These are phyloP conservation scores for Entomortierella parvispora DNA, from an alignment of 192 early-diverging fungal genomes.

Conservation along the genomic window DNA sequence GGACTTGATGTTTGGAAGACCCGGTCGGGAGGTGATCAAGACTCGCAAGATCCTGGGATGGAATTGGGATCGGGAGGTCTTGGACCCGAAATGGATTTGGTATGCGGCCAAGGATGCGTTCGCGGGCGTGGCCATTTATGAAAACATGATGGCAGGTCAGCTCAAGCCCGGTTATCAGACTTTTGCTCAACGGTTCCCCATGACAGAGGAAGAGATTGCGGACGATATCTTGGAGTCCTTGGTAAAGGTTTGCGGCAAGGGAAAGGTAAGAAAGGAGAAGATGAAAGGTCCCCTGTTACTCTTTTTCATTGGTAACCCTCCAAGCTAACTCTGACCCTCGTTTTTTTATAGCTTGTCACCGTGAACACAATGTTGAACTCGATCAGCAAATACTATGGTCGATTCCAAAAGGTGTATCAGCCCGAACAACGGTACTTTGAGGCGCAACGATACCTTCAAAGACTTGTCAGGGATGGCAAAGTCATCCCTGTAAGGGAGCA, in stretches of 20 bases:
- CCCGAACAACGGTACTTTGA: conserved; percentile 11
- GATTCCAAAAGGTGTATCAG: conserved; percentile 32
- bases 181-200: conserved; percentile 17
- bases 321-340: background rate
- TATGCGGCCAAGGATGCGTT: conserved; percentile 56
- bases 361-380: background rate
- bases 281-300: background rate
- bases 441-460: background rate
- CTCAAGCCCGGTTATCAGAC: conserved; percentile 6
- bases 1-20: conserved; percentile 50
- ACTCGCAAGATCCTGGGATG: conserved; percentile 45
- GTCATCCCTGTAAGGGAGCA: too few relatives aligned
- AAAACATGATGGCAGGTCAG: conserved; percentile 32
- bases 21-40: conserved; percentile 51
- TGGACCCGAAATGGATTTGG: conserved; percentile 34
- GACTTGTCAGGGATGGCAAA: conserved; percentile 5
- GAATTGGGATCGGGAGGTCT: conserved; percentile 50
- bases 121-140: conserved; percentile 48
- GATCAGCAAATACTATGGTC: conserved; percentile 9
- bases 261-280: conserved; percentile 21
- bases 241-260: background rate
- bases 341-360: conserved; percentile 6
- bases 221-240: conserved; percentile 16
- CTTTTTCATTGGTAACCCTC: background rate
- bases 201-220: conserved; percentile 25